Evolutionary conservation across 1,284 basidiomycete species (phyloP).

Genomic region (Trichosporon faecale): DNA sequence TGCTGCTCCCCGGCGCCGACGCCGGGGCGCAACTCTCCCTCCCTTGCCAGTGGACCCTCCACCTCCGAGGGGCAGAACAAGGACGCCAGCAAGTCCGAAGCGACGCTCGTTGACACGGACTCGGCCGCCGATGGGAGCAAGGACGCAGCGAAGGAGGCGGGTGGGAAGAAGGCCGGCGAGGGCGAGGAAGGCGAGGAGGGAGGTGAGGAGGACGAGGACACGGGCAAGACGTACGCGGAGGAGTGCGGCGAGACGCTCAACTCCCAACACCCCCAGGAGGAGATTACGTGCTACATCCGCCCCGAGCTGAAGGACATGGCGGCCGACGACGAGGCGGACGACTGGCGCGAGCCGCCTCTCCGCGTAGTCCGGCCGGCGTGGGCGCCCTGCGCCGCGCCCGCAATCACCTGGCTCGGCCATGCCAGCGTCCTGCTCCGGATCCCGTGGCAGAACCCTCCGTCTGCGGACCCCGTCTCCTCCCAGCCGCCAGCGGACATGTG

Average conservation of each 20-base stretch:
- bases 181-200: conserved; percentile 14
- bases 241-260: conserved; percentile 15
- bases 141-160: background rate
- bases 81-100: background rate
- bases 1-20: background rate
- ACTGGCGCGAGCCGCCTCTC: conserved; percentile 49
- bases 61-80: background rate
- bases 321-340: conserved; percentile 40
- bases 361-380: conserved; percentile 40
- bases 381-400: conserved; percentile 16
- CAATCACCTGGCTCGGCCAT: conserved; percentile 51
- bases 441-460: conserved; percentile 31
- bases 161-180: conserved; percentile 1
- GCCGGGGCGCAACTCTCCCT: background rate
- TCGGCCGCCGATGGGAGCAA: background rate
- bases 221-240: background rate
- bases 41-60: too few species aligned
- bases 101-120: background rate
- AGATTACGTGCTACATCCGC: conserved; percentile 30
- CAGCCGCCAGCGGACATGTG: conserved; percentile 23
- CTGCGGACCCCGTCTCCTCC: background rate
- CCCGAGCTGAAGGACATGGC: conserved; percentile 34
- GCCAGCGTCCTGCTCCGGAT: conserved; percentile 45
- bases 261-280: conserved; percentile 14
- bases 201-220: conserved; percentile 14